Evolutionary conservation across 805 yeast genomes (phyloP).

Genomic region (Ogataea methylovora): DNA sequence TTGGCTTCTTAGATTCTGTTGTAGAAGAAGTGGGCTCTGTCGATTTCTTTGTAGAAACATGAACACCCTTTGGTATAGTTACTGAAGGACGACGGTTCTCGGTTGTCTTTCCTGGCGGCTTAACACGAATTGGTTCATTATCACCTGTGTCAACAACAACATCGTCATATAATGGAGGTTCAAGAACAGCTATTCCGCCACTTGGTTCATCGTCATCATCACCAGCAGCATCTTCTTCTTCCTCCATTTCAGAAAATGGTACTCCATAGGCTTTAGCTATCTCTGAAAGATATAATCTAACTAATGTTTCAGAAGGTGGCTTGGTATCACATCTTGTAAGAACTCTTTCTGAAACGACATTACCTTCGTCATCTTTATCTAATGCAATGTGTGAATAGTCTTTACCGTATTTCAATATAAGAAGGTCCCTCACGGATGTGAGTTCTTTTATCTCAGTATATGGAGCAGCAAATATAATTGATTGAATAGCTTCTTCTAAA

Average conservation of each 20-base stretch:
- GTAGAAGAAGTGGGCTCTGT: no score
- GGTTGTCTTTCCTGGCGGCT: slow-evolving; percentile 33
- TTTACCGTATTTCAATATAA: slow-evolving; percentile 55
- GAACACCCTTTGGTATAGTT: slow-evolving; percentile 33
- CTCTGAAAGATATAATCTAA: slow-evolving; percentile 63
- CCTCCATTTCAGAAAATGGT: slow-evolving; percentile 42
- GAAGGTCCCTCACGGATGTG: slow-evolving; percentile 48
- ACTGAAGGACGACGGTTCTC: slow-evolving; percentile 31
- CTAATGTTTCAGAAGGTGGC: slow-evolving; percentile 61
- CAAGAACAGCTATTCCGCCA: slow-evolving; percentile 15
- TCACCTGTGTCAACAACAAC: slow-evolving; percentile 10
- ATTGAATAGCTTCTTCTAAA: slow-evolving; percentile 67
- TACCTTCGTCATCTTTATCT: slow-evolving; percentile 33
- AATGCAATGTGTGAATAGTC: slow-evolving; percentile 54
- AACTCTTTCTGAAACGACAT: slow-evolving; percentile 62
- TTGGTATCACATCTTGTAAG: slow-evolving; percentile 52
- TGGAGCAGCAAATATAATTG: slow-evolving; percentile 62
- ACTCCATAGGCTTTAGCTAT: slow-evolving; percentile 76
- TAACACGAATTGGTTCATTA: slow-evolving; percentile 32
- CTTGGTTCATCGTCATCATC: slow-evolving; percentile 17
- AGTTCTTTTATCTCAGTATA: slow-evolving; percentile 75
- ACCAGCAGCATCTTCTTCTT: slow-evolving; percentile 24
- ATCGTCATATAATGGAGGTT: slow-evolving; percentile 16
- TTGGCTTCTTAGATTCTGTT: slow-evolving; percentile 5
- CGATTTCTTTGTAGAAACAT: slow-evolving; percentile 20